These are phyloP conservation scores for Nidularia sp. DNA, from an alignment of 768 basidiomycete genomes.

Conservation along the genomic window DNA sequence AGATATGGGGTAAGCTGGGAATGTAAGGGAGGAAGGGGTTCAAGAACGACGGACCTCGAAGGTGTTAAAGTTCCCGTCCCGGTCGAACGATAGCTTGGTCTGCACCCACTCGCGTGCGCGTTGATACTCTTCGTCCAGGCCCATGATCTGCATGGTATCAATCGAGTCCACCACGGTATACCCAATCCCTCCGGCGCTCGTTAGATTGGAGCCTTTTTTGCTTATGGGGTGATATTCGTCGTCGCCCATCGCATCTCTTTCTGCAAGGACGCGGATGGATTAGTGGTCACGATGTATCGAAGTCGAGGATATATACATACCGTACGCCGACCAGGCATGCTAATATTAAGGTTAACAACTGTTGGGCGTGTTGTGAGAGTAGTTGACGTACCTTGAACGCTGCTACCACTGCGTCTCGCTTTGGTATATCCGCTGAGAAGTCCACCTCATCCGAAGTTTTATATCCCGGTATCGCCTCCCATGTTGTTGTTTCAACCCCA, in stretches of 20 bases:
- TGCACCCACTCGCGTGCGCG: conserved; percentile 80
- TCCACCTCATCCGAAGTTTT: conserved; percentile 1
- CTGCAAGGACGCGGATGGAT: conserved; percentile 32
- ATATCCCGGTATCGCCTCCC: conserved; percentile 7
- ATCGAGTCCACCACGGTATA: conserved; percentile 89
- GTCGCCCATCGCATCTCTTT: conserved; percentile 86
- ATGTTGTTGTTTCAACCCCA: neutral
- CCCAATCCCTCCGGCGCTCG: conserved; percentile 74
- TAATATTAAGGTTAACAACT: conserved; percentile 21
- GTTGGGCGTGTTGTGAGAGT: neutral
- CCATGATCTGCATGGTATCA: conserved; percentile 89
- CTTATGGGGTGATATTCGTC: conserved; percentile 92
- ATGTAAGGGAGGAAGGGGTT: neutral
- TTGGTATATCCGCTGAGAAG: conserved; percentile 48
- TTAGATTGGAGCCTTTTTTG: conserved; percentile 73
- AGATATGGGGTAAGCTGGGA: neutral
- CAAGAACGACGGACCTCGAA: conserved; percentile 66
- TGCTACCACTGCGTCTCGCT: conserved; percentile 64
- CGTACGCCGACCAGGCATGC: conserved; percentile 89
- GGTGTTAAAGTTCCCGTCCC: conserved; percentile 79
- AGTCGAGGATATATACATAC: conserved; percentile 31
- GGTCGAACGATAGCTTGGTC: conserved; percentile 66
- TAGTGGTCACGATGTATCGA: neutral
- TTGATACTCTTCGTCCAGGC: conserved; percentile 73
- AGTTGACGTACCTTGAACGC: conserved; percentile 68